Conservation (phyloP, 179 eudicot genomes). For the Silene vulgaris region DNA sequence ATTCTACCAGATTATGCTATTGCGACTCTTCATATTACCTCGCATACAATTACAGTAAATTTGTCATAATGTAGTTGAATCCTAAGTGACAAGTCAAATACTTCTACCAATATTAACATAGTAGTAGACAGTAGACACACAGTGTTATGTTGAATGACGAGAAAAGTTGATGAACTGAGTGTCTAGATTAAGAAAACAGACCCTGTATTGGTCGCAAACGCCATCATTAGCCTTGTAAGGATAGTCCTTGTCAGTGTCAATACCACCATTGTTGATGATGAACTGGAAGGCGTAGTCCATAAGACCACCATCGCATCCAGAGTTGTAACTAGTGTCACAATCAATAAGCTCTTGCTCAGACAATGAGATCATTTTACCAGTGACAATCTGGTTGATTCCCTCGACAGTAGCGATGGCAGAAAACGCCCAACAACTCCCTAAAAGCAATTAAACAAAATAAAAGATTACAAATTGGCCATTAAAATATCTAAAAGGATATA, state of each 20-base stretch:
- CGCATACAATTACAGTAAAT: background rate
- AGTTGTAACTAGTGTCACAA: slow-evolving; percentile 53
- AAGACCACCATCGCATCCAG: slow-evolving; percentile 76
- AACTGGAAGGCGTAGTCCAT: slow-evolving; percentile 83
- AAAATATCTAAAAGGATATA: no score
- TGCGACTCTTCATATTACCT: background rate
- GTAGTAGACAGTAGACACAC: no score
- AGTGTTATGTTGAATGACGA: background rate
- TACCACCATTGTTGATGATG: slow-evolving; percentile 66
- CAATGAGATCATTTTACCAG: slow-evolving; percentile 54
- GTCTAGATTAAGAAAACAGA: slow-evolving; percentile 16
- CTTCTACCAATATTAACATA: no score
- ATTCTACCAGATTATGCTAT: background rate
- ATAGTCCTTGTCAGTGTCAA: slow-evolving; percentile 68
- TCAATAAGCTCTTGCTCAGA: slow-evolving; percentile 86
- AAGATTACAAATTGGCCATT: background rate
- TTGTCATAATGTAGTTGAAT: background rate
- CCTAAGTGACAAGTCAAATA: no score
- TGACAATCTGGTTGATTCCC: slow-evolving; percentile 61
- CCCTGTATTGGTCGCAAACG: slow-evolving; percentile 57
- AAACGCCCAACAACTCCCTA: slow-evolving; percentile 96
- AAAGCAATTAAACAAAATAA: slow-evolving; percentile 3
- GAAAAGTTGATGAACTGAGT: background rate
- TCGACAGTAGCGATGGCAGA: slow-evolving; percentile 81
- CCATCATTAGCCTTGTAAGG: slow-evolving; percentile 64